phyloP scores from a whole-genome alignment of 164 flowering plant genomes.

The Houttuynia cordata region DNA sequence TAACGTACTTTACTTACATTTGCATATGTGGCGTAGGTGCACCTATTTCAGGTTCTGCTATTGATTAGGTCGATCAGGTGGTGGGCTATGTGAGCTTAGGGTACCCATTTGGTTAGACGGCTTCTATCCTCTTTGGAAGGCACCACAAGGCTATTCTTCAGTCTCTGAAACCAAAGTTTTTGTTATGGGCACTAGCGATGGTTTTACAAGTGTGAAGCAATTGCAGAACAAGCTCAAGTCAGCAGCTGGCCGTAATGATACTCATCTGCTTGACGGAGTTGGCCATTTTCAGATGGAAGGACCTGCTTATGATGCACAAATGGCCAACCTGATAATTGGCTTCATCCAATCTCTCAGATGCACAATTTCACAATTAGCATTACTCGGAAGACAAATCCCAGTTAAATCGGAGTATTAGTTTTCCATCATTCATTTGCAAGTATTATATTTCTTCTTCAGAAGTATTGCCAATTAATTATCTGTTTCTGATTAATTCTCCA shows the following conservation, averaged over 20 bases:
- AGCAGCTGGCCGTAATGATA: conserved; percentile 67
- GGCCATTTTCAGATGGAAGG: conserved; percentile 96
- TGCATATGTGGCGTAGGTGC: conserved; percentile 48
- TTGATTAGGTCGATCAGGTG: conserved; percentile 59
- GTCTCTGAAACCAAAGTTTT: conserved; percentile 78
- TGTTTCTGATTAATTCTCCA: no score
- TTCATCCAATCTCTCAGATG: conserved; percentile 40
- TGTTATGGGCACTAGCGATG: conserved; percentile 86
- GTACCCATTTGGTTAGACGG: conserved; percentile 72
- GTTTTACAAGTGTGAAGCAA: conserved; percentile 85
- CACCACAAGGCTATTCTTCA: conserved; percentile 68
- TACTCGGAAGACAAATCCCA: no score
- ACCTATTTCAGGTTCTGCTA: conserved; percentile 91
- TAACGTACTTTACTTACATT: background rate
- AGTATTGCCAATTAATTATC: no score
- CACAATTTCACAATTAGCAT: background rate
- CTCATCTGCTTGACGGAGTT: conserved; percentile 68
- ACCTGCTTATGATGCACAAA: conserved; percentile 64
- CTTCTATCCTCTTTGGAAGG: conserved; percentile 87
- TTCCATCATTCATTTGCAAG: no score
- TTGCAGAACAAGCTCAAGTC: conserved; percentile 62
- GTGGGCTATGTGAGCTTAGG: conserved; percentile 87
- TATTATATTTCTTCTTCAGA: no score
- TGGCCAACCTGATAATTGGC: conserved; percentile 49
- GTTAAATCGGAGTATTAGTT: no score